These are phyloP conservation scores for Crotalaria pallida DNA, from an alignment of 306 rosid species.

Conservation along the genomic window DNA sequence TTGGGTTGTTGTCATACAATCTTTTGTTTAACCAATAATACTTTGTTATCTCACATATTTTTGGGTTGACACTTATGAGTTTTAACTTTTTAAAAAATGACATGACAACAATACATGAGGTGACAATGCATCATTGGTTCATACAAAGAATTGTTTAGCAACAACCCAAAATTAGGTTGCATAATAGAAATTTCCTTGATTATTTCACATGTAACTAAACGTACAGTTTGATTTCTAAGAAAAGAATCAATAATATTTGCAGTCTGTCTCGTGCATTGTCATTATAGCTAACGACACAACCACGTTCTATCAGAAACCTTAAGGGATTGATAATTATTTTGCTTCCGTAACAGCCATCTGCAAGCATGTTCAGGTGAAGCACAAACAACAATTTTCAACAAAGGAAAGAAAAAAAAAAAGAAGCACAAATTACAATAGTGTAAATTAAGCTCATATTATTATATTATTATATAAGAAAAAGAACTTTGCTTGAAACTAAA, in stretches of 20 bases:
- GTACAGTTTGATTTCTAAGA: slow-evolving; percentile 23
- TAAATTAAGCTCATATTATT: slow-evolving; percentile 4
- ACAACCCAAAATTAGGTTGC: too few species aligned
- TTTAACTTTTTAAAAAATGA: too few species aligned
- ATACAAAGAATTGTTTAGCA: too few species aligned
- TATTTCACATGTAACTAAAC: slow-evolving; percentile 32
- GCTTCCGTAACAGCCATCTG: slow-evolving; percentile 22
- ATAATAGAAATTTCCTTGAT: too few species aligned
- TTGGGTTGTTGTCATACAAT: too few species aligned
- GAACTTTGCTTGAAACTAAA: background rate
- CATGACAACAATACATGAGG: too few species aligned
- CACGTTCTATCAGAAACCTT: slow-evolving; percentile 49
- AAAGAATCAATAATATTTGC: slow-evolving; percentile 28
- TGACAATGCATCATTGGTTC: too few species aligned
- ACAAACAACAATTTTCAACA: background rate
- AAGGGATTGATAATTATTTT: slow-evolving; percentile 35
- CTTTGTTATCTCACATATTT: too few species aligned
- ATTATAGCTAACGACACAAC: slow-evolving; percentile 50
- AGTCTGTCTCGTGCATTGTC: slow-evolving; percentile 54
- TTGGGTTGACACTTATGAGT: too few species aligned
- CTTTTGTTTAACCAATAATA: too few species aligned
- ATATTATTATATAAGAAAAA: background rate
- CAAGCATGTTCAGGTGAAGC: slow-evolving; percentile 21
- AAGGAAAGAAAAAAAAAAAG: too few species aligned
- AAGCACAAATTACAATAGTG: background rate